These are phyloP conservation scores for Paecilomyces dactylethromorphus DNA, from an alignment of 2,329 filamentous ascomycete species.

Conservation along the genomic window DNA sequence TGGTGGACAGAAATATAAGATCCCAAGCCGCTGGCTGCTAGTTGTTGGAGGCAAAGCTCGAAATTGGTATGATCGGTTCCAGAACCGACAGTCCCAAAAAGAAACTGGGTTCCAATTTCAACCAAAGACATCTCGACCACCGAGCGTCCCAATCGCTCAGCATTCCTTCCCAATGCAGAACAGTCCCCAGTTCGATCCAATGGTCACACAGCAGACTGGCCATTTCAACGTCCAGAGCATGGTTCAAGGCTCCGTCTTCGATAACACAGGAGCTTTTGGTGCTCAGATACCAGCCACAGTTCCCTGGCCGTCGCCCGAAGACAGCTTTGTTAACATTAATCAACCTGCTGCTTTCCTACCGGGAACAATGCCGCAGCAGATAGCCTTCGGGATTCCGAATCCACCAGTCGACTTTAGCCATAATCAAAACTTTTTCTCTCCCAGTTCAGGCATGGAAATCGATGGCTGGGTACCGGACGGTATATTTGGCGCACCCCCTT, in stretches of 20 bases:
- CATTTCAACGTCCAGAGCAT: background rate
- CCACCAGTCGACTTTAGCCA: background rate
- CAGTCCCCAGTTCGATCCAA: background rate
- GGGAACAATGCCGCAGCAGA: background rate
- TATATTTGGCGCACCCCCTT: constrained; percentile 6
- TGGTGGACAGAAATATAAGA: constrained; percentile 24
- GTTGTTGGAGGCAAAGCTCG: constrained; percentile 25
- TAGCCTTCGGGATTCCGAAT: background rate
- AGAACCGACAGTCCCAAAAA: constrained; percentile 14
- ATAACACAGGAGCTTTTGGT: background rate
- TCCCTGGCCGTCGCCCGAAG: background rate
- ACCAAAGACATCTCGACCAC: background rate
- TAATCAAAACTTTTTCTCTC: background rate
- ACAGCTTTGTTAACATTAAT: background rate
- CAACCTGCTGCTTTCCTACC: background rate
- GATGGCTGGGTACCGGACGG: constrained; percentile 10
- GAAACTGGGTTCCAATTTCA: constrained; percentile 2
- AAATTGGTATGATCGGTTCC: constrained; percentile 25
- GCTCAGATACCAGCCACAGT: background rate
- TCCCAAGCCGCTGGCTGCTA: constrained; percentile 26
- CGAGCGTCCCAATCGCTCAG: background rate
- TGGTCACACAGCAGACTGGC: background rate
- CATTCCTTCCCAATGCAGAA: background rate
- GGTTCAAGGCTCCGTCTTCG: background rate
- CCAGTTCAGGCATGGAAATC: constrained; percentile 5